Conservation (phyloP, 176 grass and related monocot species). For the Aegilops bicornis region DNA sequence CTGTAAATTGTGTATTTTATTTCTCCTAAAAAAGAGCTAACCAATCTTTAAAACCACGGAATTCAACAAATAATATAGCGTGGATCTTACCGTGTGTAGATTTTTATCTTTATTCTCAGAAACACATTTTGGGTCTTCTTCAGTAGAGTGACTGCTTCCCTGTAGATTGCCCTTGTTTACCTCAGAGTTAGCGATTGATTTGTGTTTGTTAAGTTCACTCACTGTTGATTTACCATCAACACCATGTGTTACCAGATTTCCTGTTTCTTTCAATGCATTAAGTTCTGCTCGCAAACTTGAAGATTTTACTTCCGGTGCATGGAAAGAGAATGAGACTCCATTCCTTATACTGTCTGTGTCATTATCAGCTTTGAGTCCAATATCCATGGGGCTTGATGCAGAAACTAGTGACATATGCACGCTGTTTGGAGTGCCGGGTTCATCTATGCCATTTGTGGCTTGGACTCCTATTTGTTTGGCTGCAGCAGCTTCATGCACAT, state of each 20-base stretch:
- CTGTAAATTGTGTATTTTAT: not conserved
- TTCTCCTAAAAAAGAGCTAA: not conserved
- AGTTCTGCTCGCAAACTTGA: conserved; percentile 45
- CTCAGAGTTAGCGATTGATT: conserved; percentile 15
- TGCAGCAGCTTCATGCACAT: conserved; percentile 51
- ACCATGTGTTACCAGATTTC: conserved; percentile 21
- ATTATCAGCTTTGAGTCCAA: conserved; percentile 27
- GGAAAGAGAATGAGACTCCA: conserved; percentile 9
- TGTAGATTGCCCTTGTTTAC: conserved; percentile 31
- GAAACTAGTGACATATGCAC: conserved; percentile 14
- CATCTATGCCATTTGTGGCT: conserved; percentile 30
- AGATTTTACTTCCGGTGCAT: conserved; percentile 35
- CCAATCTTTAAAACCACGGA: not conserved
- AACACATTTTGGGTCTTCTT: conserved; percentile 42
- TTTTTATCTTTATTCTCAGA: conserved; percentile 50
- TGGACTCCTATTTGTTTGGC: conserved; percentile 11
- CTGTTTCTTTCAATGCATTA: conserved; percentile 44
- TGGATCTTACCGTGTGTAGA: conserved; percentile 53
- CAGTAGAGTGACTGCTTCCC: conserved; percentile 28
- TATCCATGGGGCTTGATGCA: conserved; percentile 20
- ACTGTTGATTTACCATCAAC: conserved; percentile 21
- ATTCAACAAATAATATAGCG: not conserved
- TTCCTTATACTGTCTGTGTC: not conserved
- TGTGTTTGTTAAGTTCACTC: conserved; percentile 19
- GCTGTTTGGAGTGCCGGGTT: conserved; percentile 21